Base-by-base conservation (phyloP, 208 protist species). In the Plasmodiophora brassicae region DNA sequence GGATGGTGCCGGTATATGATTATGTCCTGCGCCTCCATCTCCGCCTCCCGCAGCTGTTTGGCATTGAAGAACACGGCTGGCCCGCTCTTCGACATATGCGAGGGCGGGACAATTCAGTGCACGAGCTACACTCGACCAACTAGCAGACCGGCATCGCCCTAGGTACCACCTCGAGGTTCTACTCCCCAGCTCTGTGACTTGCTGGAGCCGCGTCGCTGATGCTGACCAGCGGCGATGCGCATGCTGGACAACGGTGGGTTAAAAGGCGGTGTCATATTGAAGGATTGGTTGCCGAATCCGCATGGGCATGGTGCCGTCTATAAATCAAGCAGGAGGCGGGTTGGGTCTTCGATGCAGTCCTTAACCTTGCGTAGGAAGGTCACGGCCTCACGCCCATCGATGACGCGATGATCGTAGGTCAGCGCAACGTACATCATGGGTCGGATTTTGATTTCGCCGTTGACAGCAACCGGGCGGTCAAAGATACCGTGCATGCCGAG, bases 401-500 rank as follows among this genome's bases (percentile, higher is more conserved):
- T 98, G 41, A 99, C 93, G 84, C 98, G 96, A 92, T 99, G 98
- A 91, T 99, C 97, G 94, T 99, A 99, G 46, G 98, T 99, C 25
- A 99, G 94, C 8, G 97, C 97, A n/a, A 99, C 92, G 45, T 98
- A 98, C 97, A 99, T 99, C 84, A 99, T 96, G 89, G 98, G 97
- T 53, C 97, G 94, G 54, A 98, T 94, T 46, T 53, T 71, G 43
- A 92, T 84, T 45, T 90, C n/a, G 45, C 38, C 45, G 10, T 86
- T 86, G 25, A 86, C 38, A 41, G n/a, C 83, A 46, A 86, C 25
- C 20, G 83, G 83, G 8, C 83, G 96, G 71, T 98, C 95, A 92
- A 97, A 97, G 87, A 96, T 97, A 39, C 94, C 97, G 91, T 99
- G 97, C 97, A 99, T 99, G 87, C 97, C 98, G 0, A 99, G 94